Percentiles rank a stretch among this genome's conserved stretches.
phyloP scores from a whole-genome alignment of 2,329 filamentous ascomycete species.

The Penicillium sp. region DNA sequence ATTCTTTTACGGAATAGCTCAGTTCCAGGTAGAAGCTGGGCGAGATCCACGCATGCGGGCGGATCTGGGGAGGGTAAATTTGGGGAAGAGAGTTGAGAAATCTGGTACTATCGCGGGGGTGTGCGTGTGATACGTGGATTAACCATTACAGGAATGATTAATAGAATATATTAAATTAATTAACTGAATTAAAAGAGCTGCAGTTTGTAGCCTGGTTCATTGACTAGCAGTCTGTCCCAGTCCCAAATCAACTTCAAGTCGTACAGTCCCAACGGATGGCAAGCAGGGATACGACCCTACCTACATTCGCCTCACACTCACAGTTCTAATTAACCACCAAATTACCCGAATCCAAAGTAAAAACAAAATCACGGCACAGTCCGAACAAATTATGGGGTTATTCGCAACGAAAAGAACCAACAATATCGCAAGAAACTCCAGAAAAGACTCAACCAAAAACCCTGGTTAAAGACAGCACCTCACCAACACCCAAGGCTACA shows the following conservation, averaged over 20 bases:
- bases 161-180: background rate
- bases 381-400: background rate
- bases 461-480: background rate
- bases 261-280: background rate
- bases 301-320: background rate
- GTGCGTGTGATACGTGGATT: slow-evolving; percentile 4
- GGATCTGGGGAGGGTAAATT: background rate
- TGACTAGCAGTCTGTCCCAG: background rate
- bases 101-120: slow-evolving; percentile 1
- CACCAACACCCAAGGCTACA: background rate
- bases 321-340: background rate
- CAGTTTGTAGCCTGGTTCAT: background rate
- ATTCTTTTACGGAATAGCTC: background rate
- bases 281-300: slow-evolving; percentile 3
- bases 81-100: background rate
- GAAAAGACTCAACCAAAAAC: background rate
- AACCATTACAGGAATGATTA: background rate
- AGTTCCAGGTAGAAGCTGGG: background rate
- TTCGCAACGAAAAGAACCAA: background rate
- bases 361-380: background rate
- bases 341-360: background rate
- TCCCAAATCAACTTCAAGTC: background rate
- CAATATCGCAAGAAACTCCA: background rate
- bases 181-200: background rate
- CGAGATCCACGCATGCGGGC: slow-evolving; percentile 2